These are phyloP conservation scores for Mycena pura DNA, from an alignment of 768 basidiomycete genomes.

Conservation along the genomic window DNA sequence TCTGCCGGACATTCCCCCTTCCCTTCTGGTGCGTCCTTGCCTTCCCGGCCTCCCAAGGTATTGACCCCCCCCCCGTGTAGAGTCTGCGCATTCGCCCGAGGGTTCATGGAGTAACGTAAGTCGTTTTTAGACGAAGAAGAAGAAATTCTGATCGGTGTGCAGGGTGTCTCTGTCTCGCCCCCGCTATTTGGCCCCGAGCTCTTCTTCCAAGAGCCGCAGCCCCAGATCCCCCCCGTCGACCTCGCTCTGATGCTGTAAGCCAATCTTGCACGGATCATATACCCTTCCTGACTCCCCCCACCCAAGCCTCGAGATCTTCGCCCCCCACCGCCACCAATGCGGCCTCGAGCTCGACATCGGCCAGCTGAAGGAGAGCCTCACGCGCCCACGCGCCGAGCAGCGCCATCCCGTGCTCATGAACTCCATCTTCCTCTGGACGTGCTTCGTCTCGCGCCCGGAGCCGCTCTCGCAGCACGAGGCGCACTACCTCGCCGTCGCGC, in stretches of 20 bases:
- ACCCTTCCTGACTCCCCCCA: constrained; percentile 4
- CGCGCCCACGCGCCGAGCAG: constrained; percentile 60
- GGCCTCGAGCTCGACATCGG: constrained; percentile 75
- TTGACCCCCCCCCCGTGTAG: constrained; percentile 32
- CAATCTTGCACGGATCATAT: constrained; percentile 13
- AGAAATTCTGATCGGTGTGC: constrained; percentile 18
- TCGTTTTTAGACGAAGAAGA: background rate
- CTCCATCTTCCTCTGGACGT: constrained; percentile 84
- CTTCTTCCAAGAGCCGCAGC: constrained; percentile 58
- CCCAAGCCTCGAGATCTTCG: constrained; percentile 73
- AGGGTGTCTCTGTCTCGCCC: constrained; percentile 58
- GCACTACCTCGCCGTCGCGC: constrained; percentile 69
- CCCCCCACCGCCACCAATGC: constrained; percentile 77
- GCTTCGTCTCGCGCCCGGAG: constrained; percentile 77
- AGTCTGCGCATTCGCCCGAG: constrained; percentile 57
- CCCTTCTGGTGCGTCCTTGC: constrained; percentile 51
- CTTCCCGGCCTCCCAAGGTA: background rate
- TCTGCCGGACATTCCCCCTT: constrained; percentile 66
- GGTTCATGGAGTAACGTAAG: constrained; percentile 53
- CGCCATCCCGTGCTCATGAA: constrained; percentile 82
- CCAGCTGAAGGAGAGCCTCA: constrained; percentile 66
- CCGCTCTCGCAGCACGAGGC: constrained; percentile 75
- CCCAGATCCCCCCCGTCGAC: constrained; percentile 59
- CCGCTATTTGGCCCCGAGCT: constrained; percentile 54
- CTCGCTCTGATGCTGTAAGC: constrained; percentile 72